A percentile compares a stretch with the other conserved stretches of the same genome.
Evolutionary conservation across 2,329 filamentous ascomycete genomes (phyloP).

Genomic region (Diaporthe destruens): DNA sequence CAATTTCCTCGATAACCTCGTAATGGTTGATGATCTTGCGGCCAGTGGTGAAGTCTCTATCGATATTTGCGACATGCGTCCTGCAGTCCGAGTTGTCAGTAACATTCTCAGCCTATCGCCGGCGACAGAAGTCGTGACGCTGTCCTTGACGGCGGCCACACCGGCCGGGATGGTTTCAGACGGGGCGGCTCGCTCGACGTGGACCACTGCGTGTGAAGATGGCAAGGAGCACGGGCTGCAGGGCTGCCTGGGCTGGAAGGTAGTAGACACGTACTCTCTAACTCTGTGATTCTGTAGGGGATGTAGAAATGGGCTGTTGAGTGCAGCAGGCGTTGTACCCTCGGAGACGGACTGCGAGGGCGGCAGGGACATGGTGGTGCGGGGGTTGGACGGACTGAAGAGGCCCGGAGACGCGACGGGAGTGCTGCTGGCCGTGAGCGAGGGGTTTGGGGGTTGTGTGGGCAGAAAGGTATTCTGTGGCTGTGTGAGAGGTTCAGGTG

Average conservation of each 20-base stretch:
- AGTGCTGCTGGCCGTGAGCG: constrained; percentile 67
- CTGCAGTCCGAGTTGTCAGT: constrained; percentile 55
- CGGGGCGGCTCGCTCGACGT: neutral
- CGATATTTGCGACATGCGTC: constrained; percentile 91
- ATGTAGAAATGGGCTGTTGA: constrained; percentile 74
- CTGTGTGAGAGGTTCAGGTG: constrained; percentile 45
- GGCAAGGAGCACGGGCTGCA: neutral
- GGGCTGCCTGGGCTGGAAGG: neutral
- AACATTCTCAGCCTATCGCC: neutral
- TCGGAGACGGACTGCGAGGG: constrained; percentile 63
- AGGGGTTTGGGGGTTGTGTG: constrained; percentile 54
- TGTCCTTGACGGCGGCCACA: neutral
- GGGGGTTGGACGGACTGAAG: constrained; percentile 65
- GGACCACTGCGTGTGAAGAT: neutral
- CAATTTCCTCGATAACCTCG: constrained; percentile 95
- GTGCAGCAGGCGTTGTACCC: constrained; percentile 63
- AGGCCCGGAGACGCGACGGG: constrained; percentile 72
- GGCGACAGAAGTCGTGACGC: neutral
- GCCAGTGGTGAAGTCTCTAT: constrained; percentile 88
- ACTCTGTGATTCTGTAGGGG: constrained; percentile 80
- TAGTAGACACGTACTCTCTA: constrained; percentile 74
- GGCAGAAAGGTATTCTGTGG: constrained; percentile 51
- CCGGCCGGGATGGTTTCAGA: constrained; percentile 6
- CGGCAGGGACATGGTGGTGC: constrained; percentile 55
- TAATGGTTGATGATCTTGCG: constrained; percentile 98